Evolutionary conservation across 352 stramenopile species (phyloP).

Genomic region (Phytophthora cryptogea): DNA sequence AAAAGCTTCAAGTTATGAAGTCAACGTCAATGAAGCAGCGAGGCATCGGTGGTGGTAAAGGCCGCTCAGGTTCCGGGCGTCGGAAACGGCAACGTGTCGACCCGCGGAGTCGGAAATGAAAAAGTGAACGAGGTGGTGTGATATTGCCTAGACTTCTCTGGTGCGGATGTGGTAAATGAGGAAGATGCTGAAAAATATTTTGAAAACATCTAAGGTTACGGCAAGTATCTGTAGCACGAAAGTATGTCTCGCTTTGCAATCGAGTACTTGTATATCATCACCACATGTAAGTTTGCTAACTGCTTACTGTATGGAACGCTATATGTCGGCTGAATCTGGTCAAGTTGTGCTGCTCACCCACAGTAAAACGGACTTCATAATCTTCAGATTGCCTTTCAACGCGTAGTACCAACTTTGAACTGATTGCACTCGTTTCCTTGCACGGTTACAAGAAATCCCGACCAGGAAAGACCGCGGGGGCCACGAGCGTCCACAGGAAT

Average conservation of each 20-base stretch:
- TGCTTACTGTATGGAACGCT: too few relatives aligned
- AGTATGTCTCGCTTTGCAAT: too few relatives aligned
- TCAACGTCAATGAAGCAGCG: constrained; percentile 24
- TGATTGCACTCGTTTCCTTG: not conserved
- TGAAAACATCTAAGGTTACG: not conserved
- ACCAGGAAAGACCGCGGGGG: constrained; percentile 90
- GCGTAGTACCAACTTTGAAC: too few relatives aligned
- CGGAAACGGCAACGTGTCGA: constrained; percentile 77
- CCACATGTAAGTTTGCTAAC: too few relatives aligned
- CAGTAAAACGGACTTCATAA: too few relatives aligned
- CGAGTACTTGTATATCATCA: too few relatives aligned
- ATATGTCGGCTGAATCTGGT: too few relatives aligned
- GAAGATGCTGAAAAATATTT: constrained; percentile 1
- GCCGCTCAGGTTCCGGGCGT: constrained; percentile 44
- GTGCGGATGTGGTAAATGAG: constrained; percentile 1
- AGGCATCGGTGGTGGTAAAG: constrained; percentile 28
- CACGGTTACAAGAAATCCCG: constrained; percentile 82
- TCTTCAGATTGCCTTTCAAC: too few relatives aligned
- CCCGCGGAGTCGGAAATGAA: constrained; percentile 48
- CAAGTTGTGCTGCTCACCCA: too few relatives aligned
- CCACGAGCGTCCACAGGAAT: constrained; percentile 95
- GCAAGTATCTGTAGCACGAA: not conserved
- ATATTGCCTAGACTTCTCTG: not conserved
- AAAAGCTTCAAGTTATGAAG: constrained; percentile 52
- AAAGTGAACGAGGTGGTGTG: constrained; percentile 1